Base-by-base conservation (phyloP, 2,329 filamentous ascomycete species). In the Metarhizium robertsii region DNA sequence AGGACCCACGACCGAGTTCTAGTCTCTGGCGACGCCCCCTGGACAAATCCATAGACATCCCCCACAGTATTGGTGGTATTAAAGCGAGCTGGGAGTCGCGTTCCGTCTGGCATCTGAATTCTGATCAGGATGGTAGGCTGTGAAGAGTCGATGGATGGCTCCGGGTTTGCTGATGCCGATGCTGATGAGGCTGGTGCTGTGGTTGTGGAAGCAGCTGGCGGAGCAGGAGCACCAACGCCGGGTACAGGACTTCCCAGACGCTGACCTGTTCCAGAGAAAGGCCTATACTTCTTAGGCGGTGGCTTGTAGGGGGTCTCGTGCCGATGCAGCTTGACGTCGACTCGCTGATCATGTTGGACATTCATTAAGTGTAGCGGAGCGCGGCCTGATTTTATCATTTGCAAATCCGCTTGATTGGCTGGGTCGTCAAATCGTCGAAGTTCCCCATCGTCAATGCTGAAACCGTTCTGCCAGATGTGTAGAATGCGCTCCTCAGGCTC, bases 381-480 rank as follows among this genome's bases (percentile, higher is more conserved):
- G 18, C 87, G 83, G 8, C 89, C 89, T 20, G 81, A 79, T 58
- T 88, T 83, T 64, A 94, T 94, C 78, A 91, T 86, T 56, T 83
- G 77, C 48, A 94, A 75, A 53, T 87, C 87, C 52, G 79, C 77
- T 34, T 84, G 81, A 67, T 92, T 91, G 34, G 79, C 79, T 0
- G 88, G 88, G 67, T 94, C 88, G 64, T 92, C 87, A 65, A 89
- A 92, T 55, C 88, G 83, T 67, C 81, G 85, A 42, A 94, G 80
- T 50, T 85, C 81, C 32, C 90, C 90, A 64, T 94, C 88, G 57
- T 92, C 89, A 58, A 95, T 84, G 60, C 88, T 92, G 73, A 94
- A 92, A 14, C 90, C 90, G 66, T 95, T 86, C 46, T 80, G 79
- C 90, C 90, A 95, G 48, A 94, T 78, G 65, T 92, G 89, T 53